These are phyloP conservation scores for Candida jianshihensis DNA, from an alignment of 805 yeast genomes.

Conservation along the genomic window DNA sequence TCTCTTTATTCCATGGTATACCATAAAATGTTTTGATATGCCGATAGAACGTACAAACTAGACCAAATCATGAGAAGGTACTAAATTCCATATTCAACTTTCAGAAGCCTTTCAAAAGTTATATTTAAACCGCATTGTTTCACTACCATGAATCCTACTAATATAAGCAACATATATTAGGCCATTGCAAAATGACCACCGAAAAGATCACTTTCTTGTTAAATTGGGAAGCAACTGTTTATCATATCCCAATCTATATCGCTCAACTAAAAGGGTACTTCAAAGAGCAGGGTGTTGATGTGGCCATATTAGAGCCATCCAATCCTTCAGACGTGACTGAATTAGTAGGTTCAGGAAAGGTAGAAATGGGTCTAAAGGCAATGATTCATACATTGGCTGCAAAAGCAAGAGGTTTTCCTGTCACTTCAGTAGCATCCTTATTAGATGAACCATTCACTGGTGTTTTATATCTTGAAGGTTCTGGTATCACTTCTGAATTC, in stretches of 20 bases:
- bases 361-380: slow-evolving; percentile 54
- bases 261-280: slow-evolving; percentile 46
- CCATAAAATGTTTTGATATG: too few species aligned
- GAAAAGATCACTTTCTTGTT: slow-evolving; percentile 43
- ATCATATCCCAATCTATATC: slow-evolving; percentile 45
- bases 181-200: slow-evolving; percentile 32
- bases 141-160: too few species aligned
- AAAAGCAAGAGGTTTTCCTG: slow-evolving; percentile 51
- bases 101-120: too few species aligned
- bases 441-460: slow-evolving; percentile 56
- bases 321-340: slow-evolving; percentile 55
- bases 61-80: too few species aligned
- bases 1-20: too few species aligned
- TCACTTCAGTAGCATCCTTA: slow-evolving; percentile 47
- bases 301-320: slow-evolving; percentile 48
- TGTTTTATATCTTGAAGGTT: slow-evolving; percentile 41
- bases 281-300: slow-evolving; percentile 41
- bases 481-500: slow-evolving; percentile 46
- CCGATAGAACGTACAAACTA: too few species aligned
- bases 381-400: slow-evolving; percentile 57
- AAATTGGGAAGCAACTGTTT: slow-evolving; percentile 24
- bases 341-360: slow-evolving; percentile 47
- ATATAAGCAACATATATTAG: too few species aligned
- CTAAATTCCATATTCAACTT: too few species aligned
- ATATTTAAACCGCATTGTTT: too few species aligned